These are phyloP conservation scores for Flaveria brownii DNA, from an alignment of 129 eudicot genomes.

Conservation along the genomic window DNA sequence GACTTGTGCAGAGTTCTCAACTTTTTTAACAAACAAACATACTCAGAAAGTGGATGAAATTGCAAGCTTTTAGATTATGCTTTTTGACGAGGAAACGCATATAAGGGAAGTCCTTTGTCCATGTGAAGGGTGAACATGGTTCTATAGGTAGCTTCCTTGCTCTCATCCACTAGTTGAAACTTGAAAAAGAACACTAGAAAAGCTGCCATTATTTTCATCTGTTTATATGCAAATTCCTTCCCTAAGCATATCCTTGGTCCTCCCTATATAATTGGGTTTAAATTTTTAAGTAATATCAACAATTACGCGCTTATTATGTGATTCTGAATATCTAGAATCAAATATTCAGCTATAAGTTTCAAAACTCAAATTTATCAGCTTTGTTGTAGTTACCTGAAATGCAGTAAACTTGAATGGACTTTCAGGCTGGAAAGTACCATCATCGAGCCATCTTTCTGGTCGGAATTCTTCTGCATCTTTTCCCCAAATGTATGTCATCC, in stretches of 20 bases:
- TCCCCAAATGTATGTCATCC: conserved; percentile 67
- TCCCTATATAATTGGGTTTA: conserved; percentile 29
- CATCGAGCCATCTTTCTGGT: conserved; percentile 63
- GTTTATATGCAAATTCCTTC: conserved; percentile 68
- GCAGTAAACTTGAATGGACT: conserved; percentile 61
- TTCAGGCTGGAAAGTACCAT: conserved; percentile 49
- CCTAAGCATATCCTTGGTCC: conserved; percentile 66
- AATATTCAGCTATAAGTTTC: neutral
- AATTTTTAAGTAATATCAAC: neutral
- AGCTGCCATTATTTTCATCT: conserved; percentile 61
- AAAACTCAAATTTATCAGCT: neutral
- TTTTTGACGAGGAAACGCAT: conserved; percentile 31
- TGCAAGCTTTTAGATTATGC: neutral
- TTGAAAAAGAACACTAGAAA: conserved; percentile 43
- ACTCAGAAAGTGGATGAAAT: too few relatives aligned
- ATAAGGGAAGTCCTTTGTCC: conserved; percentile 45
- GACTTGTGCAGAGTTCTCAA: too few relatives aligned
- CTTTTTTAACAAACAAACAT: neutral
- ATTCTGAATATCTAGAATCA: neutral
- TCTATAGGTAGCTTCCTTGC: conserved; percentile 48
- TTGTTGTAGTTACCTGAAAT: conserved; percentile 44
- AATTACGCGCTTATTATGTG: neutral
- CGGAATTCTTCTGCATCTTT: conserved; percentile 57
- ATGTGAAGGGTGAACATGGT: conserved; percentile 62
- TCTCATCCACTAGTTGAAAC: conserved; percentile 43